Evolutionary conservation across 1,139 yeast species (phyloP), one percentile per base, ranked within the genome.

Genomic region (Nakaseomyces glabratus): DNA sequence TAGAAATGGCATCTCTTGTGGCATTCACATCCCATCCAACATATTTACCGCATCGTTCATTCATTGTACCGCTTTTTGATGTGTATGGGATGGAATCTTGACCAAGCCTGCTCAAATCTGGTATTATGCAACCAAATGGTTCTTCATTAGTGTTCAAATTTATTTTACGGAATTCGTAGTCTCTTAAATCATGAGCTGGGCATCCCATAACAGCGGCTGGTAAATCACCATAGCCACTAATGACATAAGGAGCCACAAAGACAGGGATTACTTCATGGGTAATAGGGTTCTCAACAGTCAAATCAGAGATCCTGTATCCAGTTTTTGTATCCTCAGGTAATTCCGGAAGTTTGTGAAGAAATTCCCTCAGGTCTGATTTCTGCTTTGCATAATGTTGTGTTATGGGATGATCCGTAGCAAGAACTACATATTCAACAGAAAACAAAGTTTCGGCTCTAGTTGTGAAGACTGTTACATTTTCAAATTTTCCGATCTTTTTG

Each of bases 121-220:
- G 35, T 11, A 22, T 13, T 0, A 72, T 58, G 10, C 35, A 33
- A 4, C 33, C 28, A 14, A 18, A 22, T 10, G 28, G 21, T n/a
- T 26, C 31, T n/a, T 25, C 17, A 6, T 17, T 26, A 0, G 65
- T 61, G 1, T 56, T 45, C 1, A 50, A 47, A 51, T 82, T 84
- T 31, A 62, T 51, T 5, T 57, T 52, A 95, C 96, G 88, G 52
- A 90, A 88, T 3, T 66, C 82, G 48, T 55, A 73, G 53, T 90
- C 98, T 41, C 97, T 68, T 30, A 65, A 64, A 54, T 90, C 97
- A 57, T 88, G 97, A 0, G 81, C 95, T 2, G 98, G 98, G 49
- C 93, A 84, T 1, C 98, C 98, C 97, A 90, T 88, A 0, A 90
- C 97, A 1, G 95, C 94, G 30, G 95, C 95, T 43, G 36, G 24